These are phyloP conservation scores for Tillandsia fasciculata DNA, from an alignment of 176 grass and related monocot species.

Conservation along the genomic window DNA sequence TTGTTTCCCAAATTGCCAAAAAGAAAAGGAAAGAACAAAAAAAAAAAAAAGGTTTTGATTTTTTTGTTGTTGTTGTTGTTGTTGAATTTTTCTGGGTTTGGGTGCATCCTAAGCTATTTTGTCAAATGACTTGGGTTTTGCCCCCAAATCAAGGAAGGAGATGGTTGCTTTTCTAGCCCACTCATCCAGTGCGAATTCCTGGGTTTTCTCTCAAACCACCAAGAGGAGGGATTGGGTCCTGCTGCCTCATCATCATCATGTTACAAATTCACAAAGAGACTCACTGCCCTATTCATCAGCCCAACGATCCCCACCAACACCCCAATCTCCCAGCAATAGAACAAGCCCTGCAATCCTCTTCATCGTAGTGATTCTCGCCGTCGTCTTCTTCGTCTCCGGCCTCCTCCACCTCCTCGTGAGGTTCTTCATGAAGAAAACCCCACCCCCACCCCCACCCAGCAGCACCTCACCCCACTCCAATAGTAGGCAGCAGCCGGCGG, in stretches of 20 bases:
- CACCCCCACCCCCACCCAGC: slow-evolving; percentile 5
- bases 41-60: neutral
- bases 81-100: slow-evolving; percentile 8
- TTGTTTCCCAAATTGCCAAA: no score
- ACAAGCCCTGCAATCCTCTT: slow-evolving; percentile 76
- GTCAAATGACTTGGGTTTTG: slow-evolving; percentile 23
- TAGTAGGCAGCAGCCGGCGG: slow-evolving; percentile 14
- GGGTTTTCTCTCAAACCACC: neutral
- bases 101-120: neutral
- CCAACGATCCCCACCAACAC: slow-evolving; percentile 20
- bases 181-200: slow-evolving; percentile 16
- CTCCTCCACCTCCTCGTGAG: slow-evolving; percentile 63
- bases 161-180: slow-evolving; percentile 18
- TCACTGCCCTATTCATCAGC: slow-evolving; percentile 19
- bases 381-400: slow-evolving; percentile 68
- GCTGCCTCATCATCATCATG: neutral
- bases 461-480: neutral
- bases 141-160: slow-evolving; percentile 21
- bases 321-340: slow-evolving; percentile 25
- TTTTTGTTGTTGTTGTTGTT: neutral
- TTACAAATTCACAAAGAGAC: slow-evolving; percentile 18
- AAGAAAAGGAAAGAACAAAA: no score
- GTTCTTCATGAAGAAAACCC: slow-evolving; percentile 56
- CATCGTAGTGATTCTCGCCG: slow-evolving; percentile 72
- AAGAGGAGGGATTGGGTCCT: slow-evolving; percentile 3